Percentiles rank a stretch among this genome's conserved stretches.
phyloP scores from a whole-genome alignment of 2,329 filamentous ascomycete genomes.

The Hypoxylon sp. region DNA sequence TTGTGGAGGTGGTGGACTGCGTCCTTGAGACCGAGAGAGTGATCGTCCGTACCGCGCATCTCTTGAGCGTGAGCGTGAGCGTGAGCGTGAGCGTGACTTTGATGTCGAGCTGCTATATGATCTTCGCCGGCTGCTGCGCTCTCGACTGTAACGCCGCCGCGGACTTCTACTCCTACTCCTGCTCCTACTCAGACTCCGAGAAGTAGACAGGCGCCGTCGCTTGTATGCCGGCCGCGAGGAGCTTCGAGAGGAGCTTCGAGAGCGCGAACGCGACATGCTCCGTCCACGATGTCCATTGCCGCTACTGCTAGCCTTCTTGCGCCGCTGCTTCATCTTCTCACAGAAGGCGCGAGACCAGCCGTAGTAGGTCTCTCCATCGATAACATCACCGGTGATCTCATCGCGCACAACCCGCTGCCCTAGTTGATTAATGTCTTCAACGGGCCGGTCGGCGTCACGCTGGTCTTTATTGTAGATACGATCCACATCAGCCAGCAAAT shows the following conservation, averaged over 20 bases:
- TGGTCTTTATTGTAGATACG: constrained; percentile 71
- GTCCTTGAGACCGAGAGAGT: constrained; percentile 37
- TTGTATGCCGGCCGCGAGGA: constrained; percentile 56
- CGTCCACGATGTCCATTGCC: constrained; percentile 46
- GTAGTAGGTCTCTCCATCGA: constrained; percentile 82
- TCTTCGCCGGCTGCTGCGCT: constrained; percentile 39
- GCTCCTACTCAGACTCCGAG: constrained; percentile 51
- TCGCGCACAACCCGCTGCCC: constrained; percentile 77
- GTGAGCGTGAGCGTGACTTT: constrained; percentile 47
- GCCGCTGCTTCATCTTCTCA: constrained; percentile 78
- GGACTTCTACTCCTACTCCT: constrained; percentile 49
- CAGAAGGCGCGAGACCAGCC: constrained; percentile 88
- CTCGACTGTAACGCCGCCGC: constrained; percentile 47
- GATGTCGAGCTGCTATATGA: constrained; percentile 52
- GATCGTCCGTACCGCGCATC: constrained; percentile 42
- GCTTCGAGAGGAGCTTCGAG: constrained; percentile 53
- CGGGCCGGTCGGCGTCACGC: constrained; percentile 58
- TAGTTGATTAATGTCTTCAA: constrained; percentile 78
- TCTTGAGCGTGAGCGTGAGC: constrained; percentile 48
- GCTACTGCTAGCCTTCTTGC: constrained; percentile 50
- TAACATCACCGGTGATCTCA: constrained; percentile 73
- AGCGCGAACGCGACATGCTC: constrained; percentile 53
- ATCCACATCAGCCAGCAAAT: constrained; percentile 76
- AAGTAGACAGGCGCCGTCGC: constrained; percentile 55
- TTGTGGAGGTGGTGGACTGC: constrained; percentile 27